phyloP scores from a whole-genome alignment of 208 protist genomes.

The Wallacemonas sp. region DNA sequence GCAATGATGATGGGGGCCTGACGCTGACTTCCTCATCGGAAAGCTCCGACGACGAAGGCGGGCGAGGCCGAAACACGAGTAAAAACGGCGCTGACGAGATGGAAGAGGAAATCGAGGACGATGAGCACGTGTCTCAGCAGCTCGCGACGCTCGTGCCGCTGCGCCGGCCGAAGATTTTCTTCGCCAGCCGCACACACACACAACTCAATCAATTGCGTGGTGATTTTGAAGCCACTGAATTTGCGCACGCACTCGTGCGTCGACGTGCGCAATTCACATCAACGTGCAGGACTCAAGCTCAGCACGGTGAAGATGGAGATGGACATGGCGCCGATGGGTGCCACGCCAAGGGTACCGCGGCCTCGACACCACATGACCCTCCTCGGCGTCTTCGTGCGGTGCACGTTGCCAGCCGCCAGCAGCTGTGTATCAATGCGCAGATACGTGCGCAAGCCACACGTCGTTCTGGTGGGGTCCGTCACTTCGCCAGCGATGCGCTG shows the following conservation, averaged over 20 bases:
- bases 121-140: constrained; percentile 13
- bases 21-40: constrained; percentile 1
- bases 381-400: constrained; percentile 51
- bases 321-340: too few species aligned
- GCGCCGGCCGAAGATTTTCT: constrained; percentile 89
- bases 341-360: too few species aligned
- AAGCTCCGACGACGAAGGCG: not conserved
- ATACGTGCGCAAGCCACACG: constrained; percentile 31
- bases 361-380: not conserved
- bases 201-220: constrained; percentile 93
- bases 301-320: too few species aligned
- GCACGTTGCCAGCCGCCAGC: constrained; percentile 88
- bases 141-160: constrained; percentile 37
- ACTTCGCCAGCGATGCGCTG: constrained; percentile 54
- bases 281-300: too few species aligned
- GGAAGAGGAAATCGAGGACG: constrained; percentile 19
- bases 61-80: not conserved
- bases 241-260: constrained; percentile 43
- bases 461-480: constrained; percentile 21
- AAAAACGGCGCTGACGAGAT: not conserved
- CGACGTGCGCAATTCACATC: too few species aligned
- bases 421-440: constrained; percentile 89
- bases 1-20: not conserved
- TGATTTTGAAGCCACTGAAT: constrained; percentile 88
- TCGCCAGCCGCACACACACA: constrained; percentile 95